Conservation (phyloP, 2,329 filamentous ascomycete species). For the Orbilia quercus region DNA sequence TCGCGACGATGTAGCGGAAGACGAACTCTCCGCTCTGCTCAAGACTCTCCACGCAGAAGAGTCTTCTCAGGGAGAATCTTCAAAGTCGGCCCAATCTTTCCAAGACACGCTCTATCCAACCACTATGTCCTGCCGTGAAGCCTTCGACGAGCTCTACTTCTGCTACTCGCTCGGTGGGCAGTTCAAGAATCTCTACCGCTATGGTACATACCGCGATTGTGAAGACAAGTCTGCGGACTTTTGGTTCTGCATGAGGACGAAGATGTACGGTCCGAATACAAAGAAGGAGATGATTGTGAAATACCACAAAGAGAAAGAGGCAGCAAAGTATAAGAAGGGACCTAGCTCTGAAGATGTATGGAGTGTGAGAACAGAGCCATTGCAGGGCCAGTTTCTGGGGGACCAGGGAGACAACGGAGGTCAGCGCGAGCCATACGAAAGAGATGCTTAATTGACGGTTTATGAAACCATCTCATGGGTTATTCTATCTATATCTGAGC, state of each 20-base stretch:
- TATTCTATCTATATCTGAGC: background rate
- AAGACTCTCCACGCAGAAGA: slow-evolving; percentile 48
- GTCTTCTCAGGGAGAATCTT: slow-evolving; percentile 8
- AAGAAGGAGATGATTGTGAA: slow-evolving; percentile 61
- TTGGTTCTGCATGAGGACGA: slow-evolving; percentile 95
- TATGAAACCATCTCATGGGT: background rate
- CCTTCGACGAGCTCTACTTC: slow-evolving; percentile 93
- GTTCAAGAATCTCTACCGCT: slow-evolving; percentile 81
- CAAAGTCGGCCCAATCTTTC: slow-evolving; percentile 63
- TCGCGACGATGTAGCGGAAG: slow-evolving; percentile 59
- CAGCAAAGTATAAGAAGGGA: slow-evolving; percentile 73
- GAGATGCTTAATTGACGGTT: slow-evolving; percentile 20
- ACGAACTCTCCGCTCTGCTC: slow-evolving; percentile 58
- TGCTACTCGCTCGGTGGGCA: slow-evolving; percentile 92
- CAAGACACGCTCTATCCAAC: slow-evolving; percentile 79
- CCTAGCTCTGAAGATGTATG: slow-evolving; percentile 91
- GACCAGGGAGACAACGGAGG: slow-evolving; percentile 7
- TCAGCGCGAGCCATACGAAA: slow-evolving; percentile 20
- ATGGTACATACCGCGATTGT: slow-evolving; percentile 80
- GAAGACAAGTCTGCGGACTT: slow-evolving; percentile 90
- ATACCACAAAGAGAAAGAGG: slow-evolving; percentile 65
- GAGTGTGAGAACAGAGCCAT: slow-evolving; percentile 75
- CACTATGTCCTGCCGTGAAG: slow-evolving; percentile 85
- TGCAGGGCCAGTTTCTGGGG: slow-evolving; percentile 64
- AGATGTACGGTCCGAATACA: slow-evolving; percentile 66